These are phyloP conservation scores for Termitomyces heimii DNA, from an alignment of 768 basidiomycete genomes.

Conservation along the genomic window DNA sequence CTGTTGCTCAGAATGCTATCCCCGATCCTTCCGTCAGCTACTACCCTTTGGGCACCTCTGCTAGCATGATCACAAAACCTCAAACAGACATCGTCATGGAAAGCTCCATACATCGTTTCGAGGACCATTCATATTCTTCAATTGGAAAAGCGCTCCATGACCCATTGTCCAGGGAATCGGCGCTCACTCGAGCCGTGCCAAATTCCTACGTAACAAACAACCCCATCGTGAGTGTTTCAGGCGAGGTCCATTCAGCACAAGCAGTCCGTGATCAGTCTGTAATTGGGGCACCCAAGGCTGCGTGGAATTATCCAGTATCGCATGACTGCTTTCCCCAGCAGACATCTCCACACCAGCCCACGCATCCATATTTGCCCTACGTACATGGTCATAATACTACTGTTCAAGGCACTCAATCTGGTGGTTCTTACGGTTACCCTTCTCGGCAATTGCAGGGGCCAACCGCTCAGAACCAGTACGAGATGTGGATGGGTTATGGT, in stretches of 20 bases:
- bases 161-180: not conserved
- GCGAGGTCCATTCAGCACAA: not conserved
- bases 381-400: not conserved
- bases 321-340: conserved; percentile 5
- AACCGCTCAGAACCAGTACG: conserved; percentile 23
- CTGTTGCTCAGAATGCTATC: not conserved
- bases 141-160: conserved; percentile 7
- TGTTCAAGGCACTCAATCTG: not conserved
- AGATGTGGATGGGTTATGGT: conserved; percentile 31
- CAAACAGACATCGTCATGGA: conserved; percentile 9
- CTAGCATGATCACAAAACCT: conserved; percentile 1
- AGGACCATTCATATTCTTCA: conserved; percentile 9
- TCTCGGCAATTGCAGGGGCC: conserved; percentile 10
- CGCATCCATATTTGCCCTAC: conserved; percentile 3
- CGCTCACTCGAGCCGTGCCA: not conserved
- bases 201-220: conserved; percentile 3
- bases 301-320: conserved; percentile 1
- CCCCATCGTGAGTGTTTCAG: not conserved
- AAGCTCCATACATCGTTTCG: conserved; percentile 5
- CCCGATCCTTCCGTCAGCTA: conserved; percentile 20
- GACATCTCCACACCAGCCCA: not conserved
- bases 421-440: not conserved
- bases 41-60: conserved; percentile 16
- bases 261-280: not conserved
- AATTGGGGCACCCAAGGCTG: not conserved